Conservation (phyloP, 805 yeast genomes). For the Ogataea allantospora region DNA sequence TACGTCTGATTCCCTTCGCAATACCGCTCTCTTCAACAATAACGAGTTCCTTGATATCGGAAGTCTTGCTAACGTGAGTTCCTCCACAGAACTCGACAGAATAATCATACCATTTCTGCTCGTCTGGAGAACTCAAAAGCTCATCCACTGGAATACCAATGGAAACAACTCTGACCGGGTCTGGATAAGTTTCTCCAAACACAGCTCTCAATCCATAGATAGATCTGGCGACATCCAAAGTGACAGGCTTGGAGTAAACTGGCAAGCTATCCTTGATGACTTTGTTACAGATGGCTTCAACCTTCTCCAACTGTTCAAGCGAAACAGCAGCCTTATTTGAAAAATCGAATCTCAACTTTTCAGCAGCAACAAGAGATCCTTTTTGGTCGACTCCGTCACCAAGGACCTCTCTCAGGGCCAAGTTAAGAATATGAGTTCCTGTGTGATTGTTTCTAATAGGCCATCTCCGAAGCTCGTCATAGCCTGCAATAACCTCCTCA, state of each 20-base stretch:
- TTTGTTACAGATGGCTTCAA: conserved; percentile 72
- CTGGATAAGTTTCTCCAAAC: conserved; percentile 98
- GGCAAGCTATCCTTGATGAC: conserved; percentile 66
- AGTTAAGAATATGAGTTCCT: conserved; percentile 93
- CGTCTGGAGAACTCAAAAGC: conserved; percentile 66
- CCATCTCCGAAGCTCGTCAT: conserved; percentile 92
- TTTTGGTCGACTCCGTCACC: conserved; percentile 92
- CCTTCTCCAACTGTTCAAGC: conserved; percentile 64
- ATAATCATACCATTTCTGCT: conserved; percentile 68
- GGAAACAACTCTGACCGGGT: conserved; percentile 97
- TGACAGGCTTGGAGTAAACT: conserved; percentile 83
- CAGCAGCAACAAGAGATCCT: conserved; percentile 95
- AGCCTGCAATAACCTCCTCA: conserved; percentile 77
- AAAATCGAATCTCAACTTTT: conserved; percentile 93
- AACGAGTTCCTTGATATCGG: conserved; percentile 88
- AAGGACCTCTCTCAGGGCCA: conserved; percentile 78
- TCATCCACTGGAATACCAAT: conserved; percentile 90
- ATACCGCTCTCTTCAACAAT: conserved; percentile 94
- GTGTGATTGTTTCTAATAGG: conserved; percentile 98
- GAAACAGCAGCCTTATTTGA: conserved; percentile 86
- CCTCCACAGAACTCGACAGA: conserved; percentile 99
- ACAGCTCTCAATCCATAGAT: conserved; percentile 93
- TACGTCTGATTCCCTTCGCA: conserved; percentile 98
- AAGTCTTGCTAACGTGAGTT: conserved; percentile 90
- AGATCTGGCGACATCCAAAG: conserved; percentile 65